Conservation (phyloP, 176 grass and related monocot species). For the Phragmites australis region DNA sequence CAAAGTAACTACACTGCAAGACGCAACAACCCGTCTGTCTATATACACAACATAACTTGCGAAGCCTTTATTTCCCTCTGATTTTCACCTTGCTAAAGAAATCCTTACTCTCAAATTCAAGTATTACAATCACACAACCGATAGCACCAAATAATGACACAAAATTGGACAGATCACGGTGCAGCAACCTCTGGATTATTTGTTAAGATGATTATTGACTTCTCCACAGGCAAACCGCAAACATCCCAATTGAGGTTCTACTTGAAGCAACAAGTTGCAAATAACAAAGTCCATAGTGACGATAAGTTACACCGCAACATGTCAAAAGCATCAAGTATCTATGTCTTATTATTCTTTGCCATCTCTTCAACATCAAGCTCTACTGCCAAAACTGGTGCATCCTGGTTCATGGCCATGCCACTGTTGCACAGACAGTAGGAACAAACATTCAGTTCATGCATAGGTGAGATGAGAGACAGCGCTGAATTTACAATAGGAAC, state of each 20-base stretch:
- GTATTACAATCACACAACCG: neutral
- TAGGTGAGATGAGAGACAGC: neutral
- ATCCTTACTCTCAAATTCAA: neutral
- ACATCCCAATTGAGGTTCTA: conserved; percentile 14
- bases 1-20: neutral
- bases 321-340: conserved; percentile 39
- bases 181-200: conserved; percentile 23
- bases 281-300: conserved; percentile 21
- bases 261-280: neutral
- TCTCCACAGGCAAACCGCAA: conserved; percentile 9
- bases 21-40: neutral
- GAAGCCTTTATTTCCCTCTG: neutral
- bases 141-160: neutral
- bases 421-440: conserved; percentile 44
- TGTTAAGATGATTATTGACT: conserved; percentile 35
- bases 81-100: neutral
- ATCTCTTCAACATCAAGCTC: conserved; percentile 96
- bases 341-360: conserved; percentile 73
- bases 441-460: conserved; percentile 7
- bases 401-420: conserved; percentile 58
- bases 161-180: neutral
- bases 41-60: neutral
- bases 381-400: conserved; percentile 71
- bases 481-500: neutral
- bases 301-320: conserved; percentile 7